Evolutionary conservation across 2,329 filamentous ascomycete species (phyloP).

Genomic region (Tolypocladium capitatum): DNA sequence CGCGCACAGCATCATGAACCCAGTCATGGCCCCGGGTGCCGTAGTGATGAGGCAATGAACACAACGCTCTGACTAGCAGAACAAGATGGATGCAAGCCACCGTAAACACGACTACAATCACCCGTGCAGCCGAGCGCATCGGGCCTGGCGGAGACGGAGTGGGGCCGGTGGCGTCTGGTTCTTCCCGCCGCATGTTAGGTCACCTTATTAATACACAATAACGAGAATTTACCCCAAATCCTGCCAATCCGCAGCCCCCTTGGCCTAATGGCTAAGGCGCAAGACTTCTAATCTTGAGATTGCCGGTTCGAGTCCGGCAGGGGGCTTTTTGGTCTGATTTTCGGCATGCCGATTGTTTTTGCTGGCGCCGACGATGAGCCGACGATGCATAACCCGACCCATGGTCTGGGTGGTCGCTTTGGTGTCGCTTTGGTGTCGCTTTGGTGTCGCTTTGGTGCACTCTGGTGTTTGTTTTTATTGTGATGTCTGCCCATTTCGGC

Average conservation of each 20-base stretch:
- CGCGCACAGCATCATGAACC: slow-evolving; percentile 27
- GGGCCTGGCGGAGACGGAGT: not conserved
- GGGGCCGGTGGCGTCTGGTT: not conserved
- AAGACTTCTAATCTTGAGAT: slow-evolving; percentile 6
- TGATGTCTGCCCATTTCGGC: not conserved
- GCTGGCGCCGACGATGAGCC: not conserved
- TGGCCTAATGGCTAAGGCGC: slow-evolving; percentile 5
- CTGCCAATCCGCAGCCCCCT: not conserved
- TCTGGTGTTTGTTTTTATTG: not conserved
- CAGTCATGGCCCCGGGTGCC: slow-evolving; percentile 24
- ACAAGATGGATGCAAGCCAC: not conserved
- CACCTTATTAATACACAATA: not conserved
- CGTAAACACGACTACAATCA: not conserved
- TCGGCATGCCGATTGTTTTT: not conserved
- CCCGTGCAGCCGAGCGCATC: too few species aligned
- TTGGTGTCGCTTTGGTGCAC: too few species aligned
- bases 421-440: too few species aligned
- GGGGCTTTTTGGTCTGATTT: slow-evolving; percentile 1
- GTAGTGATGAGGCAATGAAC: slow-evolving; percentile 1
- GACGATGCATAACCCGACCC: too few species aligned
- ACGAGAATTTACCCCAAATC: not conserved
- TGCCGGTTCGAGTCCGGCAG: slow-evolving; percentile 4
- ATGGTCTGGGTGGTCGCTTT: too few species aligned
- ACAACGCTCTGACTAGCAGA: not conserved
- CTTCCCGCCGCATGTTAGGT: not conserved